A percentile compares a stretch with the other conserved stretches of the same genome.
Conservation (phyloP, 2,329 filamentous ascomycete species). For the Albophoma yamanashiensis region DNA sequence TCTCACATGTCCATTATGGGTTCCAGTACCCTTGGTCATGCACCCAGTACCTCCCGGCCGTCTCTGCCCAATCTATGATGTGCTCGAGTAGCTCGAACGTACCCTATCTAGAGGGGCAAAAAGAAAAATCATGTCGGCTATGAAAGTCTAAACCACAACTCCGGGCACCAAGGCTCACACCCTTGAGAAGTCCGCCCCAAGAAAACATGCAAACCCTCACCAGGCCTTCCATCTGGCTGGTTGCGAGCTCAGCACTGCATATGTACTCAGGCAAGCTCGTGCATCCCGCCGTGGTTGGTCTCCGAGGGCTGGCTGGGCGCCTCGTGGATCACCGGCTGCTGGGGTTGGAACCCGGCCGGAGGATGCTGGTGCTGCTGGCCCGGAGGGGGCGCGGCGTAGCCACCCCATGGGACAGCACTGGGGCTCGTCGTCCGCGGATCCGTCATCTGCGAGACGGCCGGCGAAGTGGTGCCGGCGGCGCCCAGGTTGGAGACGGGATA, state of each 20-base stretch:
- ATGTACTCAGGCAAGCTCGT: conserved; percentile 21
- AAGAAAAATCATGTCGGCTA: background rate
- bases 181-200: background rate
- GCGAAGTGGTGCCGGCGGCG: background rate
- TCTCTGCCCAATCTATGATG: too few species aligned
- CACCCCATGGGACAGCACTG: conserved; percentile 7
- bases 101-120: background rate
- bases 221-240: background rate
- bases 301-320: conserved; percentile 23
- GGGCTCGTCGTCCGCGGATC: conserved; percentile 14
- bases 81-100: too few species aligned
- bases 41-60: too few species aligned
- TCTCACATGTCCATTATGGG: too few species aligned
- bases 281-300: conserved; percentile 26
- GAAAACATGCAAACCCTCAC: background rate
- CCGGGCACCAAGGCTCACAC: background rate
- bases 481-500: conserved; percentile 3
- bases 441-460: background rate
- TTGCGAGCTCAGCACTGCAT: background rate
- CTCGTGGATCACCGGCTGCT: conserved; percentile 23
- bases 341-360: conserved; percentile 9
- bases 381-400: conserved; percentile 6
- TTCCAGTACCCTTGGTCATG: too few species aligned
- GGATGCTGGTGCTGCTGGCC: conserved; percentile 10
- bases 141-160: background rate